Percentiles rank a stretch among this genome's conserved stretches.
Conservation (phyloP, 257 asterid genomes). For the Marsdenia floribunda region DNA sequence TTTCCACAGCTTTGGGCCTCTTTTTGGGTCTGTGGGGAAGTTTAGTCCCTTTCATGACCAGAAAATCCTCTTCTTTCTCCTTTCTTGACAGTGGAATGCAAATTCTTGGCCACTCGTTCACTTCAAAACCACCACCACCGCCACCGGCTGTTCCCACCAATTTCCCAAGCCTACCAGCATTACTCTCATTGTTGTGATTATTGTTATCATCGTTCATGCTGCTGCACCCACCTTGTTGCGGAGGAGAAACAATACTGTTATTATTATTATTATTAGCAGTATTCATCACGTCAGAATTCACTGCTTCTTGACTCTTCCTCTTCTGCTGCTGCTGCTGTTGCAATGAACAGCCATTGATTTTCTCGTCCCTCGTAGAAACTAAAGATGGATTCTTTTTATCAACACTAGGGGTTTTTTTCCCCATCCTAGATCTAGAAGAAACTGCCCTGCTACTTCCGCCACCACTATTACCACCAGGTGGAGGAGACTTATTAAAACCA, state of each 20-base stretch:
- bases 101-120: constrained; percentile 62
- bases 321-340: constrained; percentile 4
- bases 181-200: neutral
- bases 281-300: neutral
- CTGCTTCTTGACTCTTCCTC: constrained; percentile 2
- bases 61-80: constrained; percentile 78
- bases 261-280: no score
- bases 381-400: constrained; percentile 14
- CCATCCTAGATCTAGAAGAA: constrained; percentile 27
- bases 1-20: constrained; percentile 58
- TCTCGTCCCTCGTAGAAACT: constrained; percentile 13
- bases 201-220: constrained; percentile 5
- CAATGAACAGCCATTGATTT: constrained; percentile 14
- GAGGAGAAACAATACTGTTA: constrained; percentile 9
- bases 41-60: constrained; percentile 79
- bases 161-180: constrained; percentile 8
- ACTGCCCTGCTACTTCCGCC: constrained; percentile 11
- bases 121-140: constrained; percentile 28
- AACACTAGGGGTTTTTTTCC: constrained; percentile 15
- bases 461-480: neutral
- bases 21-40: constrained; percentile 90
- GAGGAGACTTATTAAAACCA: constrained; percentile 14
- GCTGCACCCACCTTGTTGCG: constrained; percentile 8
- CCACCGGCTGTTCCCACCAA: constrained; percentile 10
- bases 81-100: constrained; percentile 56